phyloP scores from a whole-genome alignment of 108 stramenopile genomes.

The Pseudonitzschia multiseries region DNA sequence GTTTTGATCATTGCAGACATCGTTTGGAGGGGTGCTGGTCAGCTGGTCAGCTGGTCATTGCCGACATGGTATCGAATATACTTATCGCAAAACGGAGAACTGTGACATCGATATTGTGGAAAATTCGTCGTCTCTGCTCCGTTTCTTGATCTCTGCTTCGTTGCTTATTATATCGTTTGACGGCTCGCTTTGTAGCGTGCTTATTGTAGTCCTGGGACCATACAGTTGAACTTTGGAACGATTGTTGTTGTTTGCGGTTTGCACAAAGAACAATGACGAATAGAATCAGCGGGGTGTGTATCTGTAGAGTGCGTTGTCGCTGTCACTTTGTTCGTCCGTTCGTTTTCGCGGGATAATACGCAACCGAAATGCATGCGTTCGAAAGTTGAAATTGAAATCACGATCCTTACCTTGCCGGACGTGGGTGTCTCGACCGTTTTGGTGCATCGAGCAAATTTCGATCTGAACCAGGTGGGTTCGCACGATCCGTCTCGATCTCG shows the following conservation, averaged over 20 bases:
- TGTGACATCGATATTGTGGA: constrained; percentile 56
- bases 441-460: constrained; percentile 91
- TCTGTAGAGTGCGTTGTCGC: no score
- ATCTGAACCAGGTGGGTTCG: constrained; percentile 92
- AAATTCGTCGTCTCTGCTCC: constrained; percentile 34
- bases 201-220: constrained; percentile 59
- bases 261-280: not conserved
- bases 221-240: constrained; percentile 69
- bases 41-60: not conserved
- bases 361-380: not conserved
- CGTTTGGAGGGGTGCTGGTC: not conserved
- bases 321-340: no score
- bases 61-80: not conserved
- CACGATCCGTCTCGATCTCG: constrained; percentile 26
- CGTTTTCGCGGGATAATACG: not conserved
- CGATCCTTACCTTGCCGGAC: constrained; percentile 62
- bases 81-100: constrained; percentile 58
- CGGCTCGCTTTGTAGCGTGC: constrained; percentile 15
- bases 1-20: not conserved
- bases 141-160: constrained; percentile 16
- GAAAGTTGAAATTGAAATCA: no score
- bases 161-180: constrained; percentile 11
- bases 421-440: constrained; percentile 97
- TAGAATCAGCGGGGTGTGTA: not conserved
- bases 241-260: not conserved